Conservation (phyloP, 148 eudicot species). For the Nepenthes mirabilis region DNA sequence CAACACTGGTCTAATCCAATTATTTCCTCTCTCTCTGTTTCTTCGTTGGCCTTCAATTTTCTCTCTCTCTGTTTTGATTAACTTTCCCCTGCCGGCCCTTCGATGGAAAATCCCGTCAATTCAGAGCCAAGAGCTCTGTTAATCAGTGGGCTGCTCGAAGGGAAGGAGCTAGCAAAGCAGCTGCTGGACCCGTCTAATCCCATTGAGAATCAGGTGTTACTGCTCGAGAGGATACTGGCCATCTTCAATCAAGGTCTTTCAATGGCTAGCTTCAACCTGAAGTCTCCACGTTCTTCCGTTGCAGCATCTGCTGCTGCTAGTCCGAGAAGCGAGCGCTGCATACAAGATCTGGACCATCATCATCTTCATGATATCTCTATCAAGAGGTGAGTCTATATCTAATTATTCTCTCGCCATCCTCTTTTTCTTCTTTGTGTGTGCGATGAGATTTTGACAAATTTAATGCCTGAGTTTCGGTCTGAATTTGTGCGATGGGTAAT, state of each 20-base stretch:
- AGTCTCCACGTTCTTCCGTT: background rate
- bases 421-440: background rate
- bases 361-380: background rate
- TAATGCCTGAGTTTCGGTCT: background rate
- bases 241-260: background rate
- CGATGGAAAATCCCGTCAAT: too few relatives aligned
- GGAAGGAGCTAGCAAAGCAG: constrained; percentile 1
- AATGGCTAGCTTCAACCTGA: background rate
- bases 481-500: background rate
- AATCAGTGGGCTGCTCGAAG: background rate
- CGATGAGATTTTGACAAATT: background rate
- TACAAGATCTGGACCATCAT: background rate
- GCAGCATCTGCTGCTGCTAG: background rate
- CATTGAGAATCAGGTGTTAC: background rate
- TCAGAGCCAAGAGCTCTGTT: background rate
- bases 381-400: background rate
- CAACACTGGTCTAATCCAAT: too few relatives aligned
- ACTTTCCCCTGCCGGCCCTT: too few relatives aligned
- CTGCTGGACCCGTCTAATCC: background rate
- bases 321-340: background rate
- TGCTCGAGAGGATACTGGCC: background rate
- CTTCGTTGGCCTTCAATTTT: too few relatives aligned
- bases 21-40: too few relatives aligned
- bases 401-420: too few relatives aligned
- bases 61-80: too few relatives aligned